phyloP scores from a whole-genome alignment of 768 basidiomycete species.

The Tulasnella calospora region DNA sequence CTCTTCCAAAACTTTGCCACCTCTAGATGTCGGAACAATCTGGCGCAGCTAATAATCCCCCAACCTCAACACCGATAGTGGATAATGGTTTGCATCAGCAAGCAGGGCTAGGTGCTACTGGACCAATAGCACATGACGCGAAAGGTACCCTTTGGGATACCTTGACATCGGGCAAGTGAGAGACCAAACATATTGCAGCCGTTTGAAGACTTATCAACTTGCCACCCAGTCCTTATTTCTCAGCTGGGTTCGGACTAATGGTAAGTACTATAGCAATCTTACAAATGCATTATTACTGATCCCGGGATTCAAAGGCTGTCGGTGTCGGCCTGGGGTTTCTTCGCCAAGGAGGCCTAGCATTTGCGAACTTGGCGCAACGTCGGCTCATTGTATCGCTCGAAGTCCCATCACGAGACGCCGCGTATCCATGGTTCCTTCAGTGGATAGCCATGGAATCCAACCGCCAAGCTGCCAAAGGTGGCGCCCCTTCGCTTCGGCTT shows the following conservation, averaged over 20 bases:
- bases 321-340: slow-evolving; percentile 77
- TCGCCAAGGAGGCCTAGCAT: slow-evolving; percentile 63
- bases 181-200: not conserved
- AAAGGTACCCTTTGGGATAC: slow-evolving; percentile 14
- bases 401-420: slow-evolving; percentile 89
- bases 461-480: slow-evolving; percentile 32
- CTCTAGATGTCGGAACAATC: not conserved
- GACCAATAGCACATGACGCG: not conserved
- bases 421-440: slow-evolving; percentile 93
- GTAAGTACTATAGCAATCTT: slow-evolving; percentile 41
- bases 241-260: slow-evolving; percentile 97
- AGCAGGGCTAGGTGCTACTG: no score
- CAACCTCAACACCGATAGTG: no score
- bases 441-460: slow-evolving; percentile 72
- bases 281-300: not conserved
- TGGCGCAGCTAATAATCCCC: no score
- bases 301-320: slow-evolving; percentile 58
- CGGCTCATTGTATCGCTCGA: slow-evolving; percentile 92
- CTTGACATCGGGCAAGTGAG: slow-evolving; percentile 19
- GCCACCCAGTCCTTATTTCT: slow-evolving; percentile 79
- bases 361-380: slow-evolving; percentile 70
- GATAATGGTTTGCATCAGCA: no score
- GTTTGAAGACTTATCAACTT: not conserved
- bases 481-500: slow-evolving; percentile 44
- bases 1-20: not conserved